Percentiles rank a stretch among this genome's conserved stretches.
Conservation (phyloP, 2,329 filamentous ascomycete species). For the Pseudogymnoascus sp. region DNA sequence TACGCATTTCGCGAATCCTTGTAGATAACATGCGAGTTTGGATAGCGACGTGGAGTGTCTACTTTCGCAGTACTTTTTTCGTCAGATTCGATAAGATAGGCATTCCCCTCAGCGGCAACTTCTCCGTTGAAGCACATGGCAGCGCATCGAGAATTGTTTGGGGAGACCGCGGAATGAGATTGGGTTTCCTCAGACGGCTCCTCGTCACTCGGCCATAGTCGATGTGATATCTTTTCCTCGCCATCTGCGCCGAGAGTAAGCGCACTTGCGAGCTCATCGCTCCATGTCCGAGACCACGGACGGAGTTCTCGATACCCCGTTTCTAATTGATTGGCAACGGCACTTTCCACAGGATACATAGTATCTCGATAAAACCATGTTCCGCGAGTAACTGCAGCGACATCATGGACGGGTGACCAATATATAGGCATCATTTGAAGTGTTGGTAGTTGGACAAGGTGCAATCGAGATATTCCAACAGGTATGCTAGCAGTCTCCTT, state of each 20-base stretch:
- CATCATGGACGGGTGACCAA: constrained; percentile 89
- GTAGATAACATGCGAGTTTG: constrained; percentile 78
- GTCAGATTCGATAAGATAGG: constrained; percentile 20
- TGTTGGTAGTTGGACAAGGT: constrained; percentile 76
- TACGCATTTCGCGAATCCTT: constrained; percentile 71
- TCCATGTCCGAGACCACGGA: constrained; percentile 88
- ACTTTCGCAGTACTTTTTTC: constrained; percentile 12
- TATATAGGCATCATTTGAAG: constrained; percentile 94
- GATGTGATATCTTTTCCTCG: constrained; percentile 81
- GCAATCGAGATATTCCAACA: constrained; percentile 82
- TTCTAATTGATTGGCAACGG: constrained; percentile 86
- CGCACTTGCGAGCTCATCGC: constrained; percentile 82
- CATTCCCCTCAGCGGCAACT: constrained; percentile 47
- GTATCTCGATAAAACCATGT: constrained; percentile 98
- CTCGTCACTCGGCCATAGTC: constrained; percentile 62
- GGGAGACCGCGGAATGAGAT: constrained; percentile 17
- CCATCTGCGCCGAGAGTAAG: constrained; percentile 82
- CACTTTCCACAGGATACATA: constrained; percentile 80
- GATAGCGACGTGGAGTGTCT: constrained; percentile 46
- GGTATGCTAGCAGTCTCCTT: constrained; percentile 51
- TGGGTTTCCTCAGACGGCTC: constrained; percentile 29
- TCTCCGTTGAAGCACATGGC: constrained; percentile 53
- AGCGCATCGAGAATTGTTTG: constrained; percentile 51
- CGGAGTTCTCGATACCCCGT: constrained; percentile 79
- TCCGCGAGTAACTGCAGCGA: constrained; percentile 71